These are phyloP conservation scores for Hygrophoropsis aurantiaca DNA, from an alignment of 768 basidiomycete genomes.

Conservation along the genomic window DNA sequence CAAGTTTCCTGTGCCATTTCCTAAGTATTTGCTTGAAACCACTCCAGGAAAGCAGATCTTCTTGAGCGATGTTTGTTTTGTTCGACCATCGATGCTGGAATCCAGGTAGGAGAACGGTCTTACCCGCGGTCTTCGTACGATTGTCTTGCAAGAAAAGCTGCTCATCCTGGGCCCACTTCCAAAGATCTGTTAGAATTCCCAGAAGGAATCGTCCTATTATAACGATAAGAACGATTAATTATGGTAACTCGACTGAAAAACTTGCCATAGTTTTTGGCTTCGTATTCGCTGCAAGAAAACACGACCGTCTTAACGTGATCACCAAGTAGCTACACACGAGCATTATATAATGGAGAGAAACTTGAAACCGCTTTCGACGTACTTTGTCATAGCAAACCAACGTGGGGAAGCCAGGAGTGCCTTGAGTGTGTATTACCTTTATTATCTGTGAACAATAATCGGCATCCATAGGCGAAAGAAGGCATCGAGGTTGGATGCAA, in stretches of 20 bases:
- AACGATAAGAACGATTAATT: conserved; percentile 3
- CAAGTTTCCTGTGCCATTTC: conserved; percentile 85
- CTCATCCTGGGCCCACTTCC: conserved; percentile 80
- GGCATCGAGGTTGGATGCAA: conserved; percentile 88
- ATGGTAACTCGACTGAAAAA: conserved; percentile 1
- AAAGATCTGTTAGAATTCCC: conserved; percentile 74
- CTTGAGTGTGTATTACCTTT: conserved; percentile 80
- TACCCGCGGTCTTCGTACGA: conserved; percentile 62
- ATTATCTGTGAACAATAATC: conserved; percentile 92
- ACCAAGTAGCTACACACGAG: conserved; percentile 67
- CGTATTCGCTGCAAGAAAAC: conserved; percentile 94
- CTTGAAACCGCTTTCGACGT: conserved; percentile 9
- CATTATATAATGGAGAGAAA: conserved; percentile 1
- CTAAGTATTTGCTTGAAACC: conserved; percentile 67
- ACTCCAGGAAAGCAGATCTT: conserved; percentile 66
- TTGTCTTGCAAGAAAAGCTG: conserved; percentile 70
- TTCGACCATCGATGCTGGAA: conserved; percentile 56
- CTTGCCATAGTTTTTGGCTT: conserved; percentile 91
- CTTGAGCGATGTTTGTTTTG: conserved; percentile 41
- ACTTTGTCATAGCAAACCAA: conserved; percentile 85
- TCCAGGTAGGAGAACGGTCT: conserved; percentile 63
- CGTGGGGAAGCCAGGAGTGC: conserved; percentile 88
- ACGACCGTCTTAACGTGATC: conserved; percentile 82
- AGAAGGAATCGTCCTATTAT: conserved; percentile 79
- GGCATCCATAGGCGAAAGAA: conserved; percentile 96